Evolutionary conservation across 2,329 filamentous ascomycete species (phyloP).

Genomic region (Xylaria sp.): DNA sequence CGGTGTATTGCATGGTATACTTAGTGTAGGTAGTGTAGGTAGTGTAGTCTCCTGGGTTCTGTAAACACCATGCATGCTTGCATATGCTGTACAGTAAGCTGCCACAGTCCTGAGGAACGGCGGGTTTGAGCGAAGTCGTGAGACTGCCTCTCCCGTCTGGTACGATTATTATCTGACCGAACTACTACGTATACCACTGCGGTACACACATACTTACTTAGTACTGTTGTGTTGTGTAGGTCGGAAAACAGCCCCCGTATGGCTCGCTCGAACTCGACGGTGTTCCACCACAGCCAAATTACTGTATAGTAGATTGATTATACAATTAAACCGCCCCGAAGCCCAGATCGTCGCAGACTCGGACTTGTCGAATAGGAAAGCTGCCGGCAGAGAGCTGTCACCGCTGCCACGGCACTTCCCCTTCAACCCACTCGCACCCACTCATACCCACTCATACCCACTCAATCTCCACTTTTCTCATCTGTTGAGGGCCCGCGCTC

Average conservation of each 20-base stretch:
- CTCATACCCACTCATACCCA: not conserved
- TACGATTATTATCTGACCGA: too few relatives aligned
- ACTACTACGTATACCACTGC: too few relatives aligned
- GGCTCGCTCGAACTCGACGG: too few relatives aligned
- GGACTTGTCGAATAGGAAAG: constrained; percentile 23
- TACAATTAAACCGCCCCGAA: constrained; percentile 1
- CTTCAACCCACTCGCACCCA: not conserved
- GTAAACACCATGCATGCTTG: not conserved
- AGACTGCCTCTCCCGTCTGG: too few relatives aligned
- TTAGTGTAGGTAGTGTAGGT: not conserved
- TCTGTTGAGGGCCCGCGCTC: constrained; percentile 28
- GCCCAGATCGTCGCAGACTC: not conserved
- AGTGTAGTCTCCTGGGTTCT: not conserved
- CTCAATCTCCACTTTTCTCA: constrained; percentile 18
- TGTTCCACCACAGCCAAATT: not conserved
- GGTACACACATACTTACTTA: too few relatives aligned
- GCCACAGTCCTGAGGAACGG: not conserved
- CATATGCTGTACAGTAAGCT: not conserved
- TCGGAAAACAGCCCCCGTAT: too few relatives aligned
- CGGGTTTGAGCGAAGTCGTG: too few relatives aligned
- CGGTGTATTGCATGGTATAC: not conserved
- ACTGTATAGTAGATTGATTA: not conserved
- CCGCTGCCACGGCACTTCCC: constrained; percentile 21
- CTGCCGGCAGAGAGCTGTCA: constrained; percentile 28
- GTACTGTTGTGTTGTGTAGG: too few relatives aligned